Percentiles rank a stretch among this genome's conserved stretches.
These are phyloP conservation scores for Polyplosphaeria fusca DNA, from an alignment of 495 filamentous ascomycete species.

Conservation along the genomic window DNA sequence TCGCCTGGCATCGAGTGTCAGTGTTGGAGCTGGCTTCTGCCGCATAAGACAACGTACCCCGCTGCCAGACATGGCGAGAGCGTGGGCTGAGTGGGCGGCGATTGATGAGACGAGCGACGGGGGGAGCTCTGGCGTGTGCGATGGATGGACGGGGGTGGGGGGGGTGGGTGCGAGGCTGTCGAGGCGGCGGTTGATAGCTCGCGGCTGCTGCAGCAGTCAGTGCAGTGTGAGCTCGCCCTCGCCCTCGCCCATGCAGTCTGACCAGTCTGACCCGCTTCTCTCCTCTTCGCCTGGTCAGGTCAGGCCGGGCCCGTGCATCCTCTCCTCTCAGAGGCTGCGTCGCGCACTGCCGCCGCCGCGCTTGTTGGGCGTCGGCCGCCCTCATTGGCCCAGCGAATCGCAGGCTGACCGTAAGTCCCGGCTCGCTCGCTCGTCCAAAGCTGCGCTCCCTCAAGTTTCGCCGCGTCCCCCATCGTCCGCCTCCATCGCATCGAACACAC, in stretches of 20 bases:
- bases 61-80: constrained; percentile 55
- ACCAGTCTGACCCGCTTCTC: too few species aligned
- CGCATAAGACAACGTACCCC: constrained; percentile 45
- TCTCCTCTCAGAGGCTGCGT: too few species aligned
- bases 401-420: constrained; percentile 8
- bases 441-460: too few species aligned
- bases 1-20: constrained; percentile 53
- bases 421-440: background rate
- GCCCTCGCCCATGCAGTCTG: too few species aligned
- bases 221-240: too few species aligned
- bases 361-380: background rate
- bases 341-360: background rate
- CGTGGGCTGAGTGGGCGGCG: background rate
- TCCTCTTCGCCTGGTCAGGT: too few species aligned
- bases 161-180: background rate
- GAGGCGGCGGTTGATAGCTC: constrained; percentile 2
- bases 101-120: background rate
- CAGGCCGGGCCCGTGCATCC: too few species aligned
- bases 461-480: constrained; percentile 9
- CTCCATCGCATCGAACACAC: constrained; percentile 16
- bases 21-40: background rate
- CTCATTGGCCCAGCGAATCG: background rate
- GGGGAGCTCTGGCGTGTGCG: background rate
- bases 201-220: too few species aligned
- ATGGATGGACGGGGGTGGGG: constrained; percentile 39